A percentile compares a stretch with the other conserved stretches of the same genome.
These are phyloP conservation scores for Orbilia javanica DNA, from an alignment of 2,329 filamentous ascomycete genomes.

Conservation along the genomic window DNA sequence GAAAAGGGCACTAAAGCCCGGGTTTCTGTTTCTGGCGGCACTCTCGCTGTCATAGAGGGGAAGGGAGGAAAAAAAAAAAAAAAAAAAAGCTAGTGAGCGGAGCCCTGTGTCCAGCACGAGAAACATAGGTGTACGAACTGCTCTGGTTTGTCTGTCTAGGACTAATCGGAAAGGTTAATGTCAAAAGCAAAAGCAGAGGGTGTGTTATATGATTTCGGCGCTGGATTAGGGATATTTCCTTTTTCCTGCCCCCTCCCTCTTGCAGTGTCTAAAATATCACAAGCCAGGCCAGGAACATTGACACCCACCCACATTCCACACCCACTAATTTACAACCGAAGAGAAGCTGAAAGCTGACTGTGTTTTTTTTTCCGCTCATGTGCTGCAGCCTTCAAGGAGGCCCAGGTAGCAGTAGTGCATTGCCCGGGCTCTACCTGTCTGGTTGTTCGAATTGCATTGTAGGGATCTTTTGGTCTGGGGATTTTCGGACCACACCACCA, in stretches of 20 bases:
- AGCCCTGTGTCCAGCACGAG: slow-evolving; percentile 36
- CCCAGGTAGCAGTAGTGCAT: slow-evolving; percentile 40
- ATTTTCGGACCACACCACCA: slow-evolving; percentile 53
- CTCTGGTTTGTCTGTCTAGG: slow-evolving; percentile 39
- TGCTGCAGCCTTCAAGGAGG: slow-evolving; percentile 55
- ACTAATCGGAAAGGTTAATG: slow-evolving; percentile 54
- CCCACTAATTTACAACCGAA: slow-evolving; percentile 33
- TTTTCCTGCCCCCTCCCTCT: slow-evolving; percentile 32
- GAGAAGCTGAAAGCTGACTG: slow-evolving; percentile 47
- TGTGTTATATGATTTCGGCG: slow-evolving; percentile 49
- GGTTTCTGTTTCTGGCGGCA: slow-evolving; percentile 47
- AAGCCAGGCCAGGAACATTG: slow-evolving; percentile 58
- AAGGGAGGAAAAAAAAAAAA: slow-evolving; percentile 30
- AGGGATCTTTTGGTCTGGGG: slow-evolving; percentile 50
- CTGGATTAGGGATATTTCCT: slow-evolving; percentile 18
- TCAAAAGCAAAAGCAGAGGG: slow-evolving; percentile 48
- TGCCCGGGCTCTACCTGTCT: slow-evolving; percentile 48
- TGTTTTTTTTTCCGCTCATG: slow-evolving; percentile 56
- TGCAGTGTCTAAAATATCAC: slow-evolving; percentile 41
- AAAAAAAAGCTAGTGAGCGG: slow-evolving; percentile 50
- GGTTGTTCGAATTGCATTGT: slow-evolving; percentile 38
- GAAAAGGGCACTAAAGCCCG: slow-evolving; percentile 31
- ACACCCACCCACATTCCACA: slow-evolving; percentile 47
- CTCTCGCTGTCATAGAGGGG: slow-evolving; percentile 42
- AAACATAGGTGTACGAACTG: slow-evolving; percentile 8